A percentile compares a stretch with the other conserved stretches of the same genome.
Evolutionary conservation across 345 rosid genomes (phyloP).

Genomic region (Eucalyptus cladocalyx): DNA sequence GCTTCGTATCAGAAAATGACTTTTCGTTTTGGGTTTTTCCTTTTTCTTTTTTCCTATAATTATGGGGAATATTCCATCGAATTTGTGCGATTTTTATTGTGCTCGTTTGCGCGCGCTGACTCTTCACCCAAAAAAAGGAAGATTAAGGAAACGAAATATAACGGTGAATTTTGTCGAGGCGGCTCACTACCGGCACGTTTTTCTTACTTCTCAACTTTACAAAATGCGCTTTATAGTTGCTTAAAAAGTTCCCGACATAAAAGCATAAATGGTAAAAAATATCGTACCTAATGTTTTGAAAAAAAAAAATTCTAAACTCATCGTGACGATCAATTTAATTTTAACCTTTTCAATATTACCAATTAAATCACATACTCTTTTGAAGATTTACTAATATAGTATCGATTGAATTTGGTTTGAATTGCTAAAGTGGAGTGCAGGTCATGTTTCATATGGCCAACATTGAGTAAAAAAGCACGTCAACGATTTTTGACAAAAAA

Average conservation of each 20-base stretch:
- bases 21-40: neutral
- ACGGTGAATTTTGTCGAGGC: neutral
- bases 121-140: neutral
- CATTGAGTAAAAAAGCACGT: rapidly evolving
- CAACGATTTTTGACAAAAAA: rapidly evolving
- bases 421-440: rapidly evolving
- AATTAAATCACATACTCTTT: rapidly evolving
- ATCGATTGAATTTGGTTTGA: rapidly evolving
- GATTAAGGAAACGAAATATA: neutral
- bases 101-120: neutral
- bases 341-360: rapidly evolving
- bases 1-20: neutral
- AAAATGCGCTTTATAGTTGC: neutral
- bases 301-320: neutral
- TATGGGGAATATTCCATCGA: neutral
- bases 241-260: neutral
- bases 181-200: neutral
- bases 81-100: neutral
- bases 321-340: rapidly evolving
- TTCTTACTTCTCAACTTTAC: neutral
- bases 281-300: rapidly evolving
- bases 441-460: rapidly evolving
- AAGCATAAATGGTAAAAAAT: neutral
- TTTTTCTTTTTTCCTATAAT: neutral
- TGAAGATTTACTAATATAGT: neutral